A percentile compares a stretch with the other conserved stretches of the same genome.
phyloP scores from a whole-genome alignment of 2,329 filamentous ascomycete genomes.

The Apiospora aurea region DNA sequence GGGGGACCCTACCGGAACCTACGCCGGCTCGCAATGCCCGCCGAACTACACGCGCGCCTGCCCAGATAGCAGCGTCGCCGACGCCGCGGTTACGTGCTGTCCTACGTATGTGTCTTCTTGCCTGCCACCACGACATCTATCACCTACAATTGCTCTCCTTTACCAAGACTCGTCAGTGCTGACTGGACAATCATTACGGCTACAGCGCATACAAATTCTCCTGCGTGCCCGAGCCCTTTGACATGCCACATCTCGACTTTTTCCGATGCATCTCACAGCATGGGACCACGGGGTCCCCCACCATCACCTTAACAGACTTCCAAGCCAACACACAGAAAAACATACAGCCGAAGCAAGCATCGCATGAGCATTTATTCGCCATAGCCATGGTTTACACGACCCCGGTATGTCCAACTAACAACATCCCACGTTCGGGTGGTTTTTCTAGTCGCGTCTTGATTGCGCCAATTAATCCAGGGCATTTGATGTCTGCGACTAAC shows the following conservation, averaged over 20 bases:
- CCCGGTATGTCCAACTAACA: background rate
- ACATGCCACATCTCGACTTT: background rate
- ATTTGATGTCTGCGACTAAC: background rate
- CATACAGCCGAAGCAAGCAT: background rate
- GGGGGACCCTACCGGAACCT: constrained; percentile 31
- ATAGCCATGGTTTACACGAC: constrained; percentile 15
- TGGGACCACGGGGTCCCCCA: background rate
- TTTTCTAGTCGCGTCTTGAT: no score
- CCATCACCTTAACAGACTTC: constrained; percentile 4
- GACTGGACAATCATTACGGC: background rate
- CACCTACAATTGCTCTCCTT: no score
- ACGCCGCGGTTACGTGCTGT: constrained; percentile 35
- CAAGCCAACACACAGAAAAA: background rate
- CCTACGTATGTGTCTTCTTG: constrained; percentile 30
- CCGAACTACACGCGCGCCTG: constrained; percentile 36
- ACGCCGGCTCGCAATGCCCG: constrained; percentile 34
- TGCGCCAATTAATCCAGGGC: background rate
- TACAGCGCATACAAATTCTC: background rate
- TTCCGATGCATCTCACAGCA: background rate
- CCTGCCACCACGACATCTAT: background rate
- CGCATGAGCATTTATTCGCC: background rate
- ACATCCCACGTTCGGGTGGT: background rate
- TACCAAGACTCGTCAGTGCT: background rate
- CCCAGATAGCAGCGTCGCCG: background rate
- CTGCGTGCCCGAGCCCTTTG: background rate